These are phyloP conservation scores for Rhazya stricta DNA, from an alignment of 257 asterid genomes.

Conservation along the genomic window DNA sequence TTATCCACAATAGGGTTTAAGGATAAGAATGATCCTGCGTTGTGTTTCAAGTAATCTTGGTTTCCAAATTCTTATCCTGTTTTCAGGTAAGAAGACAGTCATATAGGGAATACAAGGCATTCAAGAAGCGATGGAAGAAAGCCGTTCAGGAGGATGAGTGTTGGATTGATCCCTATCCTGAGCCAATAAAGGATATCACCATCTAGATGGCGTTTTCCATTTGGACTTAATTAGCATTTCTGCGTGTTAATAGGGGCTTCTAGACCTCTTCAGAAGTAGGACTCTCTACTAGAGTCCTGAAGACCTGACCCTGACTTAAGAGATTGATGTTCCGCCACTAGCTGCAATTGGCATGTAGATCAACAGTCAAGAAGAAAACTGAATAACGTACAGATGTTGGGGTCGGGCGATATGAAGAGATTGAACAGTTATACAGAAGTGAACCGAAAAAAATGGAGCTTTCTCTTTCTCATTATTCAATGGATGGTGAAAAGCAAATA, in stretches of 20 bases:
- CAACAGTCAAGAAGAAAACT: not conserved
- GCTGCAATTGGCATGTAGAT: not conserved
- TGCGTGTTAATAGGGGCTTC: not conserved
- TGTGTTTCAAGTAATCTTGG: not conserved
- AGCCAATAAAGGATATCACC: conserved; percentile 19
- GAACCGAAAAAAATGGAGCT: not conserved
- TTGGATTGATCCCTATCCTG: conserved; percentile 60
- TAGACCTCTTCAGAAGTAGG: not conserved
- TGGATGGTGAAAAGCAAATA: not conserved
- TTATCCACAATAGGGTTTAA: not conserved
- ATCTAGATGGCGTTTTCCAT: not conserved
- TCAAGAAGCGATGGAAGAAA: conserved; percentile 58
- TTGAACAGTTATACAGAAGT: not conserved
- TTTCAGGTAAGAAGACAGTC: conserved; percentile 75
- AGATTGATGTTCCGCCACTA: not conserved
- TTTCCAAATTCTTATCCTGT: not conserved
- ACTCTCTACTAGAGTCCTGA: not conserved
- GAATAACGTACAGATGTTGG: not conserved
- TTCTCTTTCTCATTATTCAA: not conserved
- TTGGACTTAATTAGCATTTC: not conserved
- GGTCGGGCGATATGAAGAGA: not conserved
- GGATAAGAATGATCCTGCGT: not conserved
- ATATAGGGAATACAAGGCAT: conserved; percentile 60
- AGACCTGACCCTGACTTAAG: not conserved
- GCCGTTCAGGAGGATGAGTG: conserved; percentile 49